Conservation (phyloP, 257 asterid species). For the Solanum lycopersicoides region DNA sequence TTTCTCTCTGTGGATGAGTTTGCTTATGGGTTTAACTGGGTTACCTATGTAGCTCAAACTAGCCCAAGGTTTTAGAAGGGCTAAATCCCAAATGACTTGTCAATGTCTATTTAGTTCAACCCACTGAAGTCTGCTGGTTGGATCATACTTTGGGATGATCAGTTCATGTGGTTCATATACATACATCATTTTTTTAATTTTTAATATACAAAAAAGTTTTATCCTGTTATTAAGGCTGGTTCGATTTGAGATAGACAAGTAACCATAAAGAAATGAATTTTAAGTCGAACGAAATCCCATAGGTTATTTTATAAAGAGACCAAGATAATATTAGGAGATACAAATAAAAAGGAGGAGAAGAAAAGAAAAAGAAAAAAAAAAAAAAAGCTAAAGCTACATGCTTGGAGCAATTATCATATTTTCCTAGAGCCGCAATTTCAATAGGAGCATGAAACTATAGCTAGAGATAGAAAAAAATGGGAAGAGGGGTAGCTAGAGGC, state of each 20-base stretch:
- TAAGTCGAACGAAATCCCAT: not conserved
- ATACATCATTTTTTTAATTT: not conserved
- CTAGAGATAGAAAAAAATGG: not conserved
- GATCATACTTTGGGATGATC: not conserved
- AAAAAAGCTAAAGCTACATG: not conserved
- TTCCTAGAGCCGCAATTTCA: not conserved
- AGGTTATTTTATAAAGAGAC: not conserved
- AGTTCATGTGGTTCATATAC: not conserved
- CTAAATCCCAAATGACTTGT: not conserved
- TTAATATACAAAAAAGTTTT: not conserved
- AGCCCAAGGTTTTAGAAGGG: not conserved
- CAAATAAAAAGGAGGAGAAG: not conserved
- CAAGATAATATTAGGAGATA: not conserved
- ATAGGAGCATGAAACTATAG: not conserved
- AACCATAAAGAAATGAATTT: not conserved
- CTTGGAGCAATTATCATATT: not conserved
- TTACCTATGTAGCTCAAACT: not conserved
- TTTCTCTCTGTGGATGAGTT: not conserved
- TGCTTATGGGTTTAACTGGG: not conserved
- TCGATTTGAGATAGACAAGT: not conserved
- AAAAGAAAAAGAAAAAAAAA: too few species aligned
- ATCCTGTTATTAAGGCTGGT: not conserved
- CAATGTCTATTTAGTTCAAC: not conserved
- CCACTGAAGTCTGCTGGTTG: not conserved
- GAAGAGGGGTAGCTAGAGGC: not conserved